Base-by-base conservation (phyloP, 1,139 yeast genomes). In the Candida tetrigidarum region DNA sequence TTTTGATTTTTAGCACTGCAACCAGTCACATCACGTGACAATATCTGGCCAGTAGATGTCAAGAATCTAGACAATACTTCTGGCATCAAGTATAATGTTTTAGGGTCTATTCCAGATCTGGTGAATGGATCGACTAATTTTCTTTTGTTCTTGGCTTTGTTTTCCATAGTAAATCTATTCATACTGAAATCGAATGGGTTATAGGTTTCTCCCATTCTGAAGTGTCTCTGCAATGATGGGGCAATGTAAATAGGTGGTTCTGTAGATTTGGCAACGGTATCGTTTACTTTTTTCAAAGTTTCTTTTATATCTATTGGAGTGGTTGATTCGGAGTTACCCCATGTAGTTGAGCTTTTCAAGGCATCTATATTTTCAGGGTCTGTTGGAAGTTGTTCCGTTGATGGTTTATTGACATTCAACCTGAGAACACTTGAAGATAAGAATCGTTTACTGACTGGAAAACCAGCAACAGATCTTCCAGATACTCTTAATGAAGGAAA, bases 151-250 rank as follows among this genome's bases (percentile, higher is more conserved):
- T 50, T 45, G 52, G 50, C 34, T 50, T 33, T 49, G 44, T 50
- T 46, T 39, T 72, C 71, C 66, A 76, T 67, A 55, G 64, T 67
- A 33, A 78, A 57, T 51, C 77, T 79, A 39, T 82, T 80, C 58
- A 78, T 64, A 36, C 88, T 81, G 52, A 86, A 85, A 64, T 86
- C 92, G 66, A 84, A 86, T 41, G 95, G 92, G 54, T 84, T 89
- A 58, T 86, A 85, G 2, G 77, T 72, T 2, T 74, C 67, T 27
- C 78, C 78, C 4, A 62, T 59, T 10, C 60, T 60, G 56, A 81
- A 79, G 40, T 60, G 64, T 50, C 67, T 74, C 29, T 73, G 64
- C 53, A 76, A 71, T 25, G 41, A 29, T 12, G 48, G 45, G 34
- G 56, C 56, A 18, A 67, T 57, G 20, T 56, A 52, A 16, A 64